Conservation (phyloP, 2,329 filamentous ascomycete genomes). For the Chalaropsis ovoidea region DNA sequence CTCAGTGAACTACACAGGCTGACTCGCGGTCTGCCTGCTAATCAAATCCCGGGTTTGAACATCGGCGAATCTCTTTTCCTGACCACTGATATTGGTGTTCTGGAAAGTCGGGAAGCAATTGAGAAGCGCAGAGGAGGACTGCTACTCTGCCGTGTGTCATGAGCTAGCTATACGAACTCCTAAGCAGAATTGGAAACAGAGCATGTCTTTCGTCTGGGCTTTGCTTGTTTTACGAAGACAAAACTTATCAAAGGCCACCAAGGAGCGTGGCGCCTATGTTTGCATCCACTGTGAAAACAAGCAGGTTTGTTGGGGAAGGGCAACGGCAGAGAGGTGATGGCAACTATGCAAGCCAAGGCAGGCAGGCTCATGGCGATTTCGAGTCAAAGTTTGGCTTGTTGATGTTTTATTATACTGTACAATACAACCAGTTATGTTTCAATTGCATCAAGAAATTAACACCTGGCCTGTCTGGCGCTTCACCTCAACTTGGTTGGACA, state of each 20-base stretch:
- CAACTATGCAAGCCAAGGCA: neutral
- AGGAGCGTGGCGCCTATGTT: neutral
- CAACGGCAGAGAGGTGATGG: neutral
- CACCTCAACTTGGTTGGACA: neutral
- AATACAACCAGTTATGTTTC: conserved; percentile 23
- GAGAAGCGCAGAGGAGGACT: conserved; percentile 71
- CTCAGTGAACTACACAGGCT: conserved; percentile 58
- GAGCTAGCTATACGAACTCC: conserved; percentile 25
- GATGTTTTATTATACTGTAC: conserved; percentile 23
- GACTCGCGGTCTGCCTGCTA: conserved; percentile 55
- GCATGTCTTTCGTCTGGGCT: neutral
- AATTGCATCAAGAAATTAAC: neutral
- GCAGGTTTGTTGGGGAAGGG: neutral
- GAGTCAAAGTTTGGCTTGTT: neutral
- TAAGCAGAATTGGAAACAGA: neutral
- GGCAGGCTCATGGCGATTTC: neutral
- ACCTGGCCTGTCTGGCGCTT: neutral
- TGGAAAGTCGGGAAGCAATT: conserved; percentile 75
- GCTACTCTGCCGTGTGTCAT: conserved; percentile 60
- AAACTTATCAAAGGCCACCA: neutral
- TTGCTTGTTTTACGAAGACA: neutral
- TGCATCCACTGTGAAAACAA: neutral
- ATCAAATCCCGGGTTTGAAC: conserved; percentile 60
- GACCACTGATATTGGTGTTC: conserved; percentile 62
- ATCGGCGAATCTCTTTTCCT: conserved; percentile 78